Conservation (phyloP, 345 rosid species). For the Streptanthus diversifolius region DNA sequence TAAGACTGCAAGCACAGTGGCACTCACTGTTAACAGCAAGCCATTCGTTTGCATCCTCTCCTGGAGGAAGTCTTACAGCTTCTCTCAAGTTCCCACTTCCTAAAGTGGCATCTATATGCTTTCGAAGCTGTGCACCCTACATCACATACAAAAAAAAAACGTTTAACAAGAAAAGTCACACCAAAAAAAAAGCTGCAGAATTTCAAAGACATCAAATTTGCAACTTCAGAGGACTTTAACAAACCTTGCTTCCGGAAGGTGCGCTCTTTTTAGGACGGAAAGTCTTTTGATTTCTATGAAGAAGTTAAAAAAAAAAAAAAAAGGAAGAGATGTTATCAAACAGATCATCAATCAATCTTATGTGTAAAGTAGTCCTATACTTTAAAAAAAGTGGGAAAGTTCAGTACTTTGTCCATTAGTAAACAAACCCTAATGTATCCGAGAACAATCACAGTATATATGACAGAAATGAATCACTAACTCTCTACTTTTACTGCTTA, state of each 20-base stretch:
- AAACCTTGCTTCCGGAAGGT: conserved; percentile 97
- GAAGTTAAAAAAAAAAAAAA: neutral
- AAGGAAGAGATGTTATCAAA: neutral
- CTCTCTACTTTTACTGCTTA: neutral
- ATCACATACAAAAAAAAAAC: neutral
- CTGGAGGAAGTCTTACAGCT: conserved; percentile 98
- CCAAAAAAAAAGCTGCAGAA: neutral
- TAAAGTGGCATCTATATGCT: conserved; percentile 95
- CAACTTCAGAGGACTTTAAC: conserved; percentile 3
- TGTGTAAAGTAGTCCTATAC: neutral
- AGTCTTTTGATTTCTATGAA: conserved; percentile 87
- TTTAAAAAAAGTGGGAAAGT: neutral
- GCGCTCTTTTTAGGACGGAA: conserved; percentile 98
- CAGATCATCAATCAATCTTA: neutral
- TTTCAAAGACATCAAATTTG: neutral
- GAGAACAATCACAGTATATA: neutral
- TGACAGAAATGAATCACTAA: neutral
- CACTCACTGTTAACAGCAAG: conserved; percentile 92
- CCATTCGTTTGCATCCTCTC: conserved; percentile 98
- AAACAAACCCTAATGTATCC: neutral
- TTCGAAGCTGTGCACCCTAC: conserved; percentile 97
- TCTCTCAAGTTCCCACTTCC: conserved; percentile 99
- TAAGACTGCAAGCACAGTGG: conserved; percentile 17
- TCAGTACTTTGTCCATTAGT: neutral
- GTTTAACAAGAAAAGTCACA: neutral